A percentile compares a stretch with the other conserved stretches of the same genome.
Evolutionary conservation across 148 eudicot genomes (phyloP).

Genomic region (Rhododendron kiyosumense): DNA sequence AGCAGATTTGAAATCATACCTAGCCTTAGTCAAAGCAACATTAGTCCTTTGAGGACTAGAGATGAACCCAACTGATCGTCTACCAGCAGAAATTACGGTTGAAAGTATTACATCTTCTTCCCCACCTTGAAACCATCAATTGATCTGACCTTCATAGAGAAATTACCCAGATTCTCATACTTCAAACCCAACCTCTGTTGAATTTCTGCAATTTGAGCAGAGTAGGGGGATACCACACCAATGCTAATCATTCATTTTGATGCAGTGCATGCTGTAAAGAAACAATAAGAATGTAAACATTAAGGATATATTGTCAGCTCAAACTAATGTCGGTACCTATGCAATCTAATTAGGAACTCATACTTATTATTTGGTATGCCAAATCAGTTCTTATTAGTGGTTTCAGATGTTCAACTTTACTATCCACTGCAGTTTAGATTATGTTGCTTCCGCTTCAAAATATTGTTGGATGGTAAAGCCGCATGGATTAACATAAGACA

Average conservation of each 20-base stretch:
- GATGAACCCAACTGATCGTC: conserved; percentile 56
- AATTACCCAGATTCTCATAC: conserved; percentile 34
- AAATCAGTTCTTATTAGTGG: background rate
- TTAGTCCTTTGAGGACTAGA: conserved; percentile 58
- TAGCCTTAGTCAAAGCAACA: conserved; percentile 78
- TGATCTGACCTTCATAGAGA: conserved; percentile 51
- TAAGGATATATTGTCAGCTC: background rate
- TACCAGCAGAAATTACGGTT: conserved; percentile 51
- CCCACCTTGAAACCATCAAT: conserved; percentile 83
- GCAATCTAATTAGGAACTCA: background rate
- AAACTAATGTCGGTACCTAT: background rate
- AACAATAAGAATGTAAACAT: background rate
- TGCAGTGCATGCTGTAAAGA: conserved; percentile 35
- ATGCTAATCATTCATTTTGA: conserved; percentile 31
- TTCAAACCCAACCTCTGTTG: conserved; percentile 40
- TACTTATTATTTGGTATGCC: background rate
- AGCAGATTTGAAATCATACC: conserved; percentile 29
- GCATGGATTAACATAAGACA: background rate
- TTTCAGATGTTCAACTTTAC: background rate
- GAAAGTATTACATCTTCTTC: conserved; percentile 74
- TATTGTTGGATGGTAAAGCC: background rate
- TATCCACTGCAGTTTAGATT: background rate
- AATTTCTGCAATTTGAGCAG: conserved; percentile 69
- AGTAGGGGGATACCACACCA: conserved; percentile 68
- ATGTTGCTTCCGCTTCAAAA: background rate